phyloP scores from a whole-genome alignment of 164 flowering plant genomes.

The Annona cherimola region DNA sequence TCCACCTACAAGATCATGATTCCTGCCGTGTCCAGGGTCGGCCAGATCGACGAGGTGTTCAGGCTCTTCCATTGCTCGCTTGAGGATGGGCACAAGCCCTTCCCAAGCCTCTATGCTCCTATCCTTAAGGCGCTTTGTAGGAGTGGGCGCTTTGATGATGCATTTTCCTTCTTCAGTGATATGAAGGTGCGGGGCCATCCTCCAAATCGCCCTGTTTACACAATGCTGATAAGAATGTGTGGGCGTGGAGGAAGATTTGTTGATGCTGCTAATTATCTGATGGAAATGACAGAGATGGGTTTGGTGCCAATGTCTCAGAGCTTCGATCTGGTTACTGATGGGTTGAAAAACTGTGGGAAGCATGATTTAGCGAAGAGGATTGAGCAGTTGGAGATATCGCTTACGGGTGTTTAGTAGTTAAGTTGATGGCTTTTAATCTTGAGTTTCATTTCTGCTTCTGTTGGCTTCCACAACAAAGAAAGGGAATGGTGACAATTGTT shows the following conservation, averaged over 20 bases:
- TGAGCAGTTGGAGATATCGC: conserved; percentile 71
- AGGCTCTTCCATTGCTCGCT: conserved; percentile 51
- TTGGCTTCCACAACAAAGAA: neutral
- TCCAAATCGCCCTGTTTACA: conserved; percentile 86
- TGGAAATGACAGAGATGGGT: conserved; percentile 79
- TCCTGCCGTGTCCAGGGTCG: conserved; percentile 60
- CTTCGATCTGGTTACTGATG: conserved; percentile 92
- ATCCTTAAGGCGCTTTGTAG: conserved; percentile 66
- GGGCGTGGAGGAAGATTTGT: conserved; percentile 72
- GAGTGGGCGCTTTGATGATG: conserved; percentile 85
- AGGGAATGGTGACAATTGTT: neutral
- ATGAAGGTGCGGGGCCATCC: conserved; percentile 87
- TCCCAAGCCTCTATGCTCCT: conserved; percentile 87
- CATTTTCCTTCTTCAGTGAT: conserved; percentile 79
- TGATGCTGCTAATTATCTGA: conserved; percentile 84
- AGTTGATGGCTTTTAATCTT: neutral
- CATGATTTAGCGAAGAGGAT: conserved; percentile 82
- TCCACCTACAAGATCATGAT: conserved; percentile 71
- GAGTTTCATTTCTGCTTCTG: neutral
- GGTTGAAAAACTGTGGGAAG: conserved; percentile 87
- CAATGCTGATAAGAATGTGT: conserved; percentile 89
- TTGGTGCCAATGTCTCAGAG: conserved; percentile 60
- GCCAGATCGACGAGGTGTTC: conserved; percentile 74
- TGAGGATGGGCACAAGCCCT: conserved; percentile 79
- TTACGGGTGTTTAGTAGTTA: conserved; percentile 33